Base-by-base conservation (phyloP, 805 yeast genomes). In the Starmerella khaoyaiensis region DNA sequence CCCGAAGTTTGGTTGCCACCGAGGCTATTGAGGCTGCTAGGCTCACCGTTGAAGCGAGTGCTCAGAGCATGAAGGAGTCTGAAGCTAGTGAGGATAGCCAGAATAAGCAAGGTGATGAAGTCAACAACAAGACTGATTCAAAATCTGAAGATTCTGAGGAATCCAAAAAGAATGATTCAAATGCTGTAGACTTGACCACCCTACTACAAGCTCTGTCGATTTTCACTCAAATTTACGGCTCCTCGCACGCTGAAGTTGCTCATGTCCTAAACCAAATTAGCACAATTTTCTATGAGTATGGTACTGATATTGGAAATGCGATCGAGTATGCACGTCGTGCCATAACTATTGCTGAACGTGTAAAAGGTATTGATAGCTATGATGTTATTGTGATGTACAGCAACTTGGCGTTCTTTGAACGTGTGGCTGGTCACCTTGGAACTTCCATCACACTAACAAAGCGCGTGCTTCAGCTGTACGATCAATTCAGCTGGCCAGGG, bases 151-250 rank as follows among this genome's bases (percentile, higher is more conserved):
- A 29, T 6, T 11, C 19, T 4, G 53, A 35, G 22, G 35, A 28
- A n/a, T 4, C 19, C 12, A 15, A 25, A 12, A 50, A 51, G 19
- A 47, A 45, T 28, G 72, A 70, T 6, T 62, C 14, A 2, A 15
- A 22, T 2, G 33, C 71, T 2, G 11, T 40, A 5, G 17, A 39
- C 4, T 54, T 76, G 40, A 65, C 70, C 23, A 66, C 80, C 36
- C 60, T 86, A 47, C 59, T 67, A 21, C 94, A 87, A 56, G 67
- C 90, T 21, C 61, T 81, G 24, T 61, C 77, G 7, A 66, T 83
- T 37, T 72, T 73, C 45, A 94, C 84, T 56, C 94, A 83, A 54
- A 73, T 82, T 21, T 80, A 80, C 50, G 95, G 97, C 21, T 56
- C 67, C 20, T 68, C 87, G 21, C 90, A 86, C 52, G 69, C 78